A percentile compares a stretch with the other conserved stretches of the same genome.
Conservation (phyloP, 176 grass and related monocot genomes). For the barley (Hordeum vulgare) region MorexV3_pseudomolecules_assembly NC_058523.1:384390619-384391118, state of each 20-base stretch:
- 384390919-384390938: constrained; percentile 36
- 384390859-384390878: constrained; percentile 5
- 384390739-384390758: background rate
- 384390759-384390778: constrained; percentile 32
- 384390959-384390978: constrained; percentile 10
- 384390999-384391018: background rate
- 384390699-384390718: background rate
- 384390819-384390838: constrained; percentile 17
- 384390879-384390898: background rate
- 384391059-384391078: background rate
- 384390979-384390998: constrained; percentile 27
- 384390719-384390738: background rate
- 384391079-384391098: background rate
- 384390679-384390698: background rate
- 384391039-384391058: background rate
- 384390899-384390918: background rate
- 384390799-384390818: constrained; percentile 31
- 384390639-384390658: background rate
- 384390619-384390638: background rate
- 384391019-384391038: background rate
- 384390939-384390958: constrained; percentile 25
- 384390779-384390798: constrained; percentile 74
- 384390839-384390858: constrained; percentile 27
- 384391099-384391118: constrained; percentile 51
- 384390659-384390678: background rate